Base-by-base conservation (phyloP, 495 filamentous ascomycete species). In the Penicillium simplicissimum region DNA sequence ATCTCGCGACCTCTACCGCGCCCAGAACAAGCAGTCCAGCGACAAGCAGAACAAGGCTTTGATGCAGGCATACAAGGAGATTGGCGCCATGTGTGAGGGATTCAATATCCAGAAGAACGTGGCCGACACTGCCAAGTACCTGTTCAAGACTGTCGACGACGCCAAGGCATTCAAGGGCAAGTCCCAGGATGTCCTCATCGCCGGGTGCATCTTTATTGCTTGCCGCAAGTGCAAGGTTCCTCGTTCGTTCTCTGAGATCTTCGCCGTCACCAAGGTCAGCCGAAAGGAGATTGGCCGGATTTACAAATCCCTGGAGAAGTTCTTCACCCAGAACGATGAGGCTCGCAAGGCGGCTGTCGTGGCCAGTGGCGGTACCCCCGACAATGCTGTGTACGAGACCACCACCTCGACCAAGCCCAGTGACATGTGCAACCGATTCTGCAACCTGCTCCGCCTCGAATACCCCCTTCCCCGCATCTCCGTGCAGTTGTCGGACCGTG, bases 251-350 rank as follows among this genome's bases (percentile, higher is more conserved):
- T 87, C 88, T 25, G 96, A 98, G 74, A 91, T 98, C 65, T 94
- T 89, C 72, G 85, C 88, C 45, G 78, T 97, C 74, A 98, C 95
- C 43, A 95, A 94, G 67, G 94, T 98, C 13, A 86, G 89, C 28
- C 96, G 97, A 78, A 97, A 97, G 78, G 96, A 98, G 71, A 97
- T 98, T 65, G 96, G 96, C 21, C 82, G 94, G 48, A 92, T 94
- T 36, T 98, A 98, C 82, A 98, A 98, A 78, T 79, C 83, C 58
- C 76, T 97, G 36, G 92, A 97, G 79, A 87, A 90, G 73, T 96
- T 96, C 79, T 87, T 97, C 69, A 82, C 80, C 34, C 76, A 77
- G 8, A 79, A 88, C 62, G 85, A 84, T 59, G 71, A 81, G 38
- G 82, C 81, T 63, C 82, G 84, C 57, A 76, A 76, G 66, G 78